Evolutionary conservation across 2,329 filamentous ascomycete species (phyloP), one percentile per base, ranked within the genome.

Genomic region (Ilyonectria mors-panacis): DNA sequence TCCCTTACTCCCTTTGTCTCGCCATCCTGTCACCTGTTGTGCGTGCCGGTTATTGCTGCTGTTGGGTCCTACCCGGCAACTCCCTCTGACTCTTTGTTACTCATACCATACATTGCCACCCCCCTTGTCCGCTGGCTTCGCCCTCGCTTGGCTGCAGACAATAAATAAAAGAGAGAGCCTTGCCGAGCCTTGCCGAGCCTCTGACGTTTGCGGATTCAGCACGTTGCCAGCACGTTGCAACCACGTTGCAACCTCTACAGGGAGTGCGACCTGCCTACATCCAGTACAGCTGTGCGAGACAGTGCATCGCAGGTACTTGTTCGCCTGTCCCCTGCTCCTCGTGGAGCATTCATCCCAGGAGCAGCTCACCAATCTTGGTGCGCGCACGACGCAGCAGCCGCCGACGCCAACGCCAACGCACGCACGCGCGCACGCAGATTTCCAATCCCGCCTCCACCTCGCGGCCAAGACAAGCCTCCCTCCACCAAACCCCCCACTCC

Each of bases 381-480:
- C 54, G 45, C 28, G 37, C 54, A 53, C 37, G 50, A 64, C 54
- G 61, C 55, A 59, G 39, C 55, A 51, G 65, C 55, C 59, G 59
- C 57, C 62, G 30, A 45, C 62, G 42, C 64, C 54, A 53, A 58
- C 55, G 59, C 50, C 26, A 54, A 64, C 62, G 62, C 55, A 60
- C 66, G 54, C 59, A 70, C 63, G 58, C 63, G 51, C 60, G 65
- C 69, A 62, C 50, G 65, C 63, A 67, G 66, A 74, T 75, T 73
- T 74, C 70, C 73, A 75, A 71, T 70, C 65, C 65, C 37, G 63
- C 69, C 59, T 69, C 72, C 67, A 67, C 70, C 56, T 37, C 54
- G 45, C 35, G 33, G 55, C 44, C 54, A 59, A 70, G 37, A 26
- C 44, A 59, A 65, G 59, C 54, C 17, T 51, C 50, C 50, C 35